Evolutionary conservation across 164 flowering plant genomes (phyloP).

Genomic region (Vitis rupestris): DNA sequence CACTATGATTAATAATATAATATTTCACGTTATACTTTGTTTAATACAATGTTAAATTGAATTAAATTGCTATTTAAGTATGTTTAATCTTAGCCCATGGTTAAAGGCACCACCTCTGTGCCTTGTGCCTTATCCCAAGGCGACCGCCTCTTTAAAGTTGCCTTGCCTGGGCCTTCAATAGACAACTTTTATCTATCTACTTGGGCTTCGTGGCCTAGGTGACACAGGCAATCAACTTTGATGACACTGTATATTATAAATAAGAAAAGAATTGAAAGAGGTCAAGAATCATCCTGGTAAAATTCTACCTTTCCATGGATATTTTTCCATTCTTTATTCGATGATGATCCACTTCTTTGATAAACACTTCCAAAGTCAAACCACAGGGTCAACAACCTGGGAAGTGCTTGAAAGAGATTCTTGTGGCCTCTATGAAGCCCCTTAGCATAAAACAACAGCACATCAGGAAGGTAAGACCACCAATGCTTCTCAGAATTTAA

Average conservation of each 20-base stretch:
- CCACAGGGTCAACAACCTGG: constrained; percentile 96
- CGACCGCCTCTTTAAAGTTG: too few species aligned
- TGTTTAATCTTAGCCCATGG: too few species aligned
- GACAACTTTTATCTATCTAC: too few species aligned
- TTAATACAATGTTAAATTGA: too few species aligned
- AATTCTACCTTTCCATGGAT: constrained; percentile 61
- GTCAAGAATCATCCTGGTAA: not conserved
- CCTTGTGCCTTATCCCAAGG: too few species aligned
- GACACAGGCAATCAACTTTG: too few species aligned
- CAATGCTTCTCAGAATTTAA: constrained; percentile 59
- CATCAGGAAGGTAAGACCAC: constrained; percentile 87
- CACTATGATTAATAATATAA: too few species aligned
- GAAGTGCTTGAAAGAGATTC: constrained; percentile 95
- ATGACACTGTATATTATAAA: not conserved
- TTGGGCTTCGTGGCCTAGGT: too few species aligned
- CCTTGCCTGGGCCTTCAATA: too few species aligned
- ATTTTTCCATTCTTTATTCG: constrained; percentile 67
- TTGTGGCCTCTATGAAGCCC: constrained; percentile 95
- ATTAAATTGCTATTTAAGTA: too few species aligned
- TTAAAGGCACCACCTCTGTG: too few species aligned
- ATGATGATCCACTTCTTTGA: constrained; percentile 51
- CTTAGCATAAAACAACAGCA: constrained; percentile 79
- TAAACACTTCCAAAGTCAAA: constrained; percentile 94
- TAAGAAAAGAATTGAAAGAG: not conserved
- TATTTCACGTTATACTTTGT: too few species aligned